Evolutionary conservation across 202 grass and related monocot genomes (phyloP).

Genomic region (Digitaria exilis): DNA sequence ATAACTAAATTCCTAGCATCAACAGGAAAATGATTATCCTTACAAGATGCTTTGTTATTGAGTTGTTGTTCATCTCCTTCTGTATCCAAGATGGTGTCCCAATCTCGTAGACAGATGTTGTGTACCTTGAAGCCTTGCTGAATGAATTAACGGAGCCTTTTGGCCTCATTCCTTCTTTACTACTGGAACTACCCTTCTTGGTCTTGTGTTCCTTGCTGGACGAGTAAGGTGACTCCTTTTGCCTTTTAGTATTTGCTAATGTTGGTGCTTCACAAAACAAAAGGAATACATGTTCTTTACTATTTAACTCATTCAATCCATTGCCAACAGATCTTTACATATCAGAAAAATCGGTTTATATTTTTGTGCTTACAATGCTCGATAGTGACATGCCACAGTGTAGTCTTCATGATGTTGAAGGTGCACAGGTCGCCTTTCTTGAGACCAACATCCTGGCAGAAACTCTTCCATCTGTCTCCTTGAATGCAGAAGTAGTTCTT

Average conservation of each 20-base stretch:
- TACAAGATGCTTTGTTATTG: not conserved
- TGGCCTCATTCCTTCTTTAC: not conserved
- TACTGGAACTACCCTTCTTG: not conserved
- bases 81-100: not conserved
- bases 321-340: not conserved
- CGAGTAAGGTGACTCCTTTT: not conserved
- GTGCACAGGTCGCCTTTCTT: constrained; percentile 48
- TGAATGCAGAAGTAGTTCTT: not conserved
- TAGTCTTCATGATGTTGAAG: constrained; percentile 34
- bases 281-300: not conserved
- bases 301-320: not conserved
- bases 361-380: not conserved
- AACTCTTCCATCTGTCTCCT: constrained; percentile 25
- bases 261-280: not conserved
- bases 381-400: constrained; percentile 13
- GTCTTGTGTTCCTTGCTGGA: not conserved
- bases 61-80: not conserved
- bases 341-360: not conserved
- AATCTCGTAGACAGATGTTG: not conserved
- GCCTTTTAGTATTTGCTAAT: not conserved
- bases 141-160: not conserved
- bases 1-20: not conserved
- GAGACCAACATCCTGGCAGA: constrained; percentile 40
- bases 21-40: not conserved
- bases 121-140: not conserved